A percentile compares a stretch with the other conserved stretches of the same genome.
These are phyloP conservation scores for Phytophthora nicotianae DNA, from an alignment of 352 stramenopile species.

Conservation along the genomic window DNA sequence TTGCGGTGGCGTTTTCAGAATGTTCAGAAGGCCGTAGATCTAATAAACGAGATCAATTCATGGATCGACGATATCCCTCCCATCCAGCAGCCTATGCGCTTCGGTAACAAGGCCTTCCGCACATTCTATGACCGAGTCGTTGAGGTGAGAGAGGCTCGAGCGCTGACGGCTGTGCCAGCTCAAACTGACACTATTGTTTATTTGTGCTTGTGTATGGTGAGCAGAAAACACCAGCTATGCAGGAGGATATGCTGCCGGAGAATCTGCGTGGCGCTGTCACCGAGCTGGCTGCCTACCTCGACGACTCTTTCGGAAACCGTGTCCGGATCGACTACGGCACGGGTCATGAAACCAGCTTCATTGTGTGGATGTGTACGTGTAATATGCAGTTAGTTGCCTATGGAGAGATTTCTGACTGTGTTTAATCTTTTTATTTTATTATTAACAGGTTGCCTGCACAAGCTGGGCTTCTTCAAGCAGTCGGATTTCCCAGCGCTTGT, in stretches of 20 bases:
- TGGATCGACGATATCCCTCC: constrained; percentile 94
- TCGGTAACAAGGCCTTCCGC: constrained; percentile 95
- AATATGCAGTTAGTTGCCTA: not conserved
- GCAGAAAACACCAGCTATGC: constrained; percentile 57
- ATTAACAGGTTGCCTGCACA: constrained; percentile 76
- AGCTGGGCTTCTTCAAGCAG: constrained; percentile 90
- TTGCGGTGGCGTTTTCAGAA: constrained; percentile 46
- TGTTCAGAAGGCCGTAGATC: constrained; percentile 66
- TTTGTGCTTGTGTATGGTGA: constrained; percentile 8
- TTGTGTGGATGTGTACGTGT: constrained; percentile 92
- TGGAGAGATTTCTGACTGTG: constrained; percentile 13
- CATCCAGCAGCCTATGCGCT: constrained; percentile 94
- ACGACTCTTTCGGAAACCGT: constrained; percentile 96
- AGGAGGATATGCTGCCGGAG: constrained; percentile 65
- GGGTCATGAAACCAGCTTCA: constrained; percentile 98
- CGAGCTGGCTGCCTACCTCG: constrained; percentile 95
- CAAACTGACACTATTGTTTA: constrained; percentile 10
- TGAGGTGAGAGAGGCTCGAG: constrained; percentile 46
- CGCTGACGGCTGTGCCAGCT: not conserved
- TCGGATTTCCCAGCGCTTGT: constrained; percentile 86
- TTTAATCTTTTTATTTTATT: constrained; percentile 5
- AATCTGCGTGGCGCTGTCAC: constrained; percentile 70
- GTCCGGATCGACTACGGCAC: constrained; percentile 99
- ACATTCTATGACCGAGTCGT: constrained; percentile 86
- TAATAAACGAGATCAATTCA: constrained; percentile 68